Evolutionary conservation across 768 basidiomycete species (phyloP).

Genomic region (Trichaptum fuscoviolaceum): DNA sequence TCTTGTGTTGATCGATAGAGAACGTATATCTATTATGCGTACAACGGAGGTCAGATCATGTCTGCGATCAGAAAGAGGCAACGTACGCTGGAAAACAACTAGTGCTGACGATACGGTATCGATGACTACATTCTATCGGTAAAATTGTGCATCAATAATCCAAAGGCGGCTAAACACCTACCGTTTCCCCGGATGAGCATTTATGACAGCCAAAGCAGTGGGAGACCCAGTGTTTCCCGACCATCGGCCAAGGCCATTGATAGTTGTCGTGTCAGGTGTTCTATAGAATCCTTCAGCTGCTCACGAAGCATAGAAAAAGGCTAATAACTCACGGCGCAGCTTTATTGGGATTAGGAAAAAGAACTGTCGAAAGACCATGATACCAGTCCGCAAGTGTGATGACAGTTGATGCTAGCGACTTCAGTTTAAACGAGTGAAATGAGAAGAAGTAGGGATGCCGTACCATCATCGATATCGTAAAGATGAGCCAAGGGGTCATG

Average conservation of each 20-base stretch:
- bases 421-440: neutral
- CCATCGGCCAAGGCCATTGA: slow-evolving; percentile 13
- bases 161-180: slow-evolving; percentile 17
- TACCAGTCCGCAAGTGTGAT: slow-evolving; percentile 48
- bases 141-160: neutral
- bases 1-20: slow-evolving; percentile 1
- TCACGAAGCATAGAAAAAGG: neutral
- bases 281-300: slow-evolving; percentile 6
- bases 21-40: slow-evolving; percentile 23
- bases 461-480: slow-evolving; percentile 8
- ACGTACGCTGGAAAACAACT: slow-evolving; percentile 3
- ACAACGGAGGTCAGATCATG: slow-evolving; percentile 30
- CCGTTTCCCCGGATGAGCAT: neutral
- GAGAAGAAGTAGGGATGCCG: neutral
- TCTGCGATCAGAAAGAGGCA: neutral
- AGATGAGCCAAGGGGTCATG: slow-evolving; percentile 5
- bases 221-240: slow-evolving; percentile 20
- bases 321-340: neutral
- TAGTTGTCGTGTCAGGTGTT: slow-evolving; percentile 11
- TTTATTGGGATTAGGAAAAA: slow-evolving; percentile 6
- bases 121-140: slow-evolving; percentile 27
- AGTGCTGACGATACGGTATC: slow-evolving; percentile 30
- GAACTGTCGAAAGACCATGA: slow-evolving; percentile 11
- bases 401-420: slow-evolving; percentile 34
- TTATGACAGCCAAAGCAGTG: neutral